phyloP scores from a whole-genome alignment of 495 filamentous ascomycete genomes.

The Chlorociboria aeruginascens region DNA sequence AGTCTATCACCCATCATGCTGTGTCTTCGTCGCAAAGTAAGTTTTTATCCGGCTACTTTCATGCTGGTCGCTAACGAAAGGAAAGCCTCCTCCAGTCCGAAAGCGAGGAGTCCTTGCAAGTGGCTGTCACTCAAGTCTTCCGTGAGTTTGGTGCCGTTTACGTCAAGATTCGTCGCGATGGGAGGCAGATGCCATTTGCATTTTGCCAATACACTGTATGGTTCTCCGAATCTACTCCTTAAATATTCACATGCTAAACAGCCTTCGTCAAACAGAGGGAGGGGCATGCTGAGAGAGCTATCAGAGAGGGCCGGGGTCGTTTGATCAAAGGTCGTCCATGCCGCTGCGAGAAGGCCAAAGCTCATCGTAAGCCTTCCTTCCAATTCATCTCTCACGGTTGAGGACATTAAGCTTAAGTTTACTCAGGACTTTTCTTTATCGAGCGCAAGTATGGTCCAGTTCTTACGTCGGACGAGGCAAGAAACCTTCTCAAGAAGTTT shows the following conservation, averaged over 20 bases:
- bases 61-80: constrained; percentile 19
- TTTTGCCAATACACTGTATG: constrained; percentile 51
- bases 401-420: constrained; percentile 3
- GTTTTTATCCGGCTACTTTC: constrained; percentile 11
- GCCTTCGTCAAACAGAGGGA: constrained; percentile 17
- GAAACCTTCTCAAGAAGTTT: constrained; percentile 26
- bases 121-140: constrained; percentile 40
- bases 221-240: neutral
- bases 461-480: constrained; percentile 31
- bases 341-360: constrained; percentile 46
- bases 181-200: constrained; percentile 46
- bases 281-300: constrained; percentile 35
- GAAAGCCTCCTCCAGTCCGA: constrained; percentile 26
- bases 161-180: constrained; percentile 51
- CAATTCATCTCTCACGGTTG: neutral
- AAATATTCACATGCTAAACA: constrained; percentile 9
- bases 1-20: constrained; percentile 39
- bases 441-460: constrained; percentile 28
- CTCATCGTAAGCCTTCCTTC: constrained; percentile 36
- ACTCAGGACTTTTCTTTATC: constrained; percentile 37
- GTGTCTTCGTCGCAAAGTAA: constrained; percentile 57
- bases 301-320: constrained; percentile 31
- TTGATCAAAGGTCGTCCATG: constrained; percentile 43
- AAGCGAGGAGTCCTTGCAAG: constrained; percentile 37
- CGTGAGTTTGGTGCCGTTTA: constrained; percentile 39